These are phyloP conservation scores for Mortierella sp. DNA, from an alignment of 371 early-diverging fungal species.

Conservation along the genomic window DNA sequence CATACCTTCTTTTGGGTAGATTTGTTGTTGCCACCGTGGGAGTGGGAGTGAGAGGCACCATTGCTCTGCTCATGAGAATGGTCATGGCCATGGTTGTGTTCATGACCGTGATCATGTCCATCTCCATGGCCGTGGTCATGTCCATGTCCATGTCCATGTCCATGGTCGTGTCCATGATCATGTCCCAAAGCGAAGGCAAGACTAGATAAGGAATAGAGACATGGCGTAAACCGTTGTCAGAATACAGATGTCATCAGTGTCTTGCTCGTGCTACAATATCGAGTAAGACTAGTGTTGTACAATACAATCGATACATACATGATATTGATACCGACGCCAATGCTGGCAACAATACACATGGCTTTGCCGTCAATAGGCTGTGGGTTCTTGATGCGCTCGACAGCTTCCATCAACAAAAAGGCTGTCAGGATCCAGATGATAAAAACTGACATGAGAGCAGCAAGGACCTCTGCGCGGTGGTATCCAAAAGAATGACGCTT, in stretches of 20 bases:
- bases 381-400: conserved; percentile 80
- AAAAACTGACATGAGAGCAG: conserved; percentile 83
- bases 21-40: conserved; percentile 5
- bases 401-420: conserved; percentile 80
- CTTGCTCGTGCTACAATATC: background rate
- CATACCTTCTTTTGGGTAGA: conserved; percentile 35
- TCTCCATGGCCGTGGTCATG: conserved; percentile 50
- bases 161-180: conserved; percentile 46
- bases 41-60: conserved; percentile 14
- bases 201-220: conserved; percentile 10
- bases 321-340: conserved; percentile 87
- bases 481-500: conserved; percentile 87
- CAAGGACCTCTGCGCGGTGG: conserved; percentile 89
- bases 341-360: conserved; percentile 79
- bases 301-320: conserved; percentile 59
- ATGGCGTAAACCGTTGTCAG: too few species aligned
- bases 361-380: conserved; percentile 78
- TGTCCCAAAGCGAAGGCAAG: conserved; percentile 56
- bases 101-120: conserved; percentile 39
- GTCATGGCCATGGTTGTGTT: conserved; percentile 16
- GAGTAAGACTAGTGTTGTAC: background rate
- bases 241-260: background rate
- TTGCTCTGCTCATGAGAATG: conserved; percentile 14
- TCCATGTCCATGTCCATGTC: conserved; percentile 44
- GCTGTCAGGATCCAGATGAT: conserved; percentile 88